These are phyloP conservation scores for Echinosophora koreensis DNA, from an alignment of 306 rosid species.

Conservation along the genomic window DNA sequence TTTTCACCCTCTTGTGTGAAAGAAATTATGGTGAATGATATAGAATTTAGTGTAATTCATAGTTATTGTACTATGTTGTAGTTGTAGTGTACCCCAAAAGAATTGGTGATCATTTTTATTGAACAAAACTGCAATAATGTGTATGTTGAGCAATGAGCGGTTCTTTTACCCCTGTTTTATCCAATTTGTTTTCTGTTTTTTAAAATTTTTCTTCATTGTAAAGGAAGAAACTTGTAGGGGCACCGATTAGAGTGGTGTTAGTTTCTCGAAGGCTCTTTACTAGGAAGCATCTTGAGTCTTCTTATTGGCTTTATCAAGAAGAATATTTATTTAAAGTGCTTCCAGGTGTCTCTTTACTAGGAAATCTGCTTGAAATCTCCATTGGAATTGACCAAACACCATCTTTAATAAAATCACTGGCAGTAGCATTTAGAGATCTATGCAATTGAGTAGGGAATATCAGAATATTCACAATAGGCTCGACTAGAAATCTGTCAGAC, in stretches of 20 bases:
- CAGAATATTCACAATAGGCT: too few relatives aligned
- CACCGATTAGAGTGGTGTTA: background rate
- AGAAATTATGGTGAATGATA: background rate
- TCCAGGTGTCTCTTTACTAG: constrained; percentile 13
- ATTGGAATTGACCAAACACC: too few relatives aligned
- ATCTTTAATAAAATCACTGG: too few relatives aligned
- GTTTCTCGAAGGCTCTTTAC: background rate
- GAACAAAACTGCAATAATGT: background rate
- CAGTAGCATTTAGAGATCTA: too few relatives aligned
- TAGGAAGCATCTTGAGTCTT: background rate
- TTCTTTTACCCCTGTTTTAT: background rate
- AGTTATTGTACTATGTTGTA: background rate
- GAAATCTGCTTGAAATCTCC: too few relatives aligned
- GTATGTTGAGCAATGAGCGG: background rate
- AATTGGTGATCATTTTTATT: background rate
- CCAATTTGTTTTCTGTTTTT: background rate
- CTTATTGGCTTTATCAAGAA: constrained; percentile 1
- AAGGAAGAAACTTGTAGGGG: background rate
- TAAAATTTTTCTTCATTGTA: background rate
- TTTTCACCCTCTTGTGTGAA: too few relatives aligned
- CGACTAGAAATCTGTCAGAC: too few relatives aligned
- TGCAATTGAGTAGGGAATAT: too few relatives aligned
- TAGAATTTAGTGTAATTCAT: background rate
- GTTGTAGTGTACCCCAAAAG: background rate
- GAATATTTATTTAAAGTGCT: background rate